Percentiles rank a stretch among this genome's conserved stretches.
Evolutionary conservation across 805 yeast genomes (phyloP).

Genomic region (Grigorovia jiainica): DNA sequence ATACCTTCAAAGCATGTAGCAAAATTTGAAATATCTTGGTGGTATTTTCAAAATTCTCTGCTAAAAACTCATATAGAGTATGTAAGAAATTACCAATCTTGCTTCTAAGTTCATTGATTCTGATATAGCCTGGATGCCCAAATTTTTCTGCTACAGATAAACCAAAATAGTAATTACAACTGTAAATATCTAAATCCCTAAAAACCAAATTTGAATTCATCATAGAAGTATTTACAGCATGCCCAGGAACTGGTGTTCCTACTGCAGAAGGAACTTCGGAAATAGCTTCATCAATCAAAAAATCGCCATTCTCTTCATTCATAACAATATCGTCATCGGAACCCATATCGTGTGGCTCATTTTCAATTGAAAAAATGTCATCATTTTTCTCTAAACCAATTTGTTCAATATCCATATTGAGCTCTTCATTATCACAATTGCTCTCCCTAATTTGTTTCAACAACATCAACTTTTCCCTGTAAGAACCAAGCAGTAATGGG

Average conservation of each 20-base stretch:
- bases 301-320: conserved; percentile 12
- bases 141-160: conserved; percentile 38
- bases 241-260: conserved; percentile 30
- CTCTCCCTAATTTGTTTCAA: conserved; percentile 31
- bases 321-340: conserved; percentile 17
- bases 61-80: conserved; percentile 39
- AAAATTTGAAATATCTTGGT: conserved; percentile 52
- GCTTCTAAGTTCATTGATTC: conserved; percentile 53
- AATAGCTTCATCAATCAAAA: conserved; percentile 34
- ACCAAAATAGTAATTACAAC: conserved; percentile 58
- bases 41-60: conserved; percentile 48
- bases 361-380: conserved; percentile 19
- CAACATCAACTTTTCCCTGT: conserved; percentile 7
- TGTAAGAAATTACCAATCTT: conserved; percentile 58
- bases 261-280: conserved; percentile 33
- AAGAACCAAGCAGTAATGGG: conserved; percentile 6
- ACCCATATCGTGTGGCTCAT: conserved; percentile 8
- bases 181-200: conserved; percentile 53
- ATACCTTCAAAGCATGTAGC: conserved; percentile 56
- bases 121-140: conserved; percentile 34
- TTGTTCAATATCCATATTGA: conserved; percentile 32
- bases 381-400: conserved; percentile 23
- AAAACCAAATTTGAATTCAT: conserved; percentile 48
- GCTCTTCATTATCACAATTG: conserved; percentile 27
- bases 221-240: conserved; percentile 30